Percentiles rank a stretch among this genome's conserved stretches.
phyloP scores from a whole-genome alignment of 495 filamentous ascomycete genomes.

The Talaromyces wortmannii region DNA sequence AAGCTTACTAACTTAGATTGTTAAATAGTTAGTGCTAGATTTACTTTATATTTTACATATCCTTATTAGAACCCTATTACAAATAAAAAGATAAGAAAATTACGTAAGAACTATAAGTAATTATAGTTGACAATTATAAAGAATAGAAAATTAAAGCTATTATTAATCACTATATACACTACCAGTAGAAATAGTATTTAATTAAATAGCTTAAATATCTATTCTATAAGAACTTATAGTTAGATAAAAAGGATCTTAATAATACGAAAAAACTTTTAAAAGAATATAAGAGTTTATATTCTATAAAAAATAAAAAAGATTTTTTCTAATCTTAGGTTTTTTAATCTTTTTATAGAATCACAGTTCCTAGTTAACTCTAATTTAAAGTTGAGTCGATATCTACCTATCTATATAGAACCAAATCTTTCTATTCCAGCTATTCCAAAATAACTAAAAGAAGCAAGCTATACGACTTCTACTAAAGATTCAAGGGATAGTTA shows the following conservation, averaged over 20 bases:
- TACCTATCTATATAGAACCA: background rate
- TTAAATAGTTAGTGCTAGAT: background rate
- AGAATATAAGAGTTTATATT: background rate
- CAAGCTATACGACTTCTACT: no score
- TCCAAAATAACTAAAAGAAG: background rate
- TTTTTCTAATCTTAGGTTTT: background rate
- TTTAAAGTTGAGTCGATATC: background rate
- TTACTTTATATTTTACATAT: background rate
- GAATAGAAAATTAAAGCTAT: background rate
- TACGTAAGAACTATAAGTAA: background rate
- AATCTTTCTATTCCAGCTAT: background rate
- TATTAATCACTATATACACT: background rate
- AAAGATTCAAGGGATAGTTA: background rate
- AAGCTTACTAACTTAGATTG: background rate
- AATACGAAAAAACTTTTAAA: background rate
- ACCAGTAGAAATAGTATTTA: background rate
- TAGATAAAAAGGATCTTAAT: background rate
- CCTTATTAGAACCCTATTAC: background rate
- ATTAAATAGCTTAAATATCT: background rate
- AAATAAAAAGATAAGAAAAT: background rate
- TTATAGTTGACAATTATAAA: background rate
- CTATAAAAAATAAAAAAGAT: background rate
- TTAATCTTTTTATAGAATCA: background rate
- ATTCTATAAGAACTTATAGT: background rate
- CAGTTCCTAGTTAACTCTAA: background rate